Percentiles rank a stretch among this genome's conserved stretches.
Evolutionary conservation across 208 protist genomes (phyloP).

Genomic region (Wallacemonas sp.): DNA sequence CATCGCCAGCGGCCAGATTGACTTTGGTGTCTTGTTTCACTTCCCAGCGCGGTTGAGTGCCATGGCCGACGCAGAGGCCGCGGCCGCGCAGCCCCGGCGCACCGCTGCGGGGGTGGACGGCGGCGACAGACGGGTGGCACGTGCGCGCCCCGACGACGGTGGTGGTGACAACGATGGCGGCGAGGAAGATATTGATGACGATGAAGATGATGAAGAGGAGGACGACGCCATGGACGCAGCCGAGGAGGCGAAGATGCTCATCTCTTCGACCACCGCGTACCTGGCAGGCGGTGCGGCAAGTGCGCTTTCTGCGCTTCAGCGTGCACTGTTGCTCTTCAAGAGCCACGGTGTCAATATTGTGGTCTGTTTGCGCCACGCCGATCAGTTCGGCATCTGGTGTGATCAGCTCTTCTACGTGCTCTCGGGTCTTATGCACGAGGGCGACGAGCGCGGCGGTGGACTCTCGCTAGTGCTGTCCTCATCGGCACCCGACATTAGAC

Average conservation of each 20-base stretch:
- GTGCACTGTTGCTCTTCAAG: conserved; percentile 66
- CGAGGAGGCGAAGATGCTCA: conserved; percentile 20
- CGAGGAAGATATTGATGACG: conserved; percentile 1
- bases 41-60: conserved; percentile 18
- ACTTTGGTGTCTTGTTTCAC: conserved; percentile 78
- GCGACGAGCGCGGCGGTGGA: conserved; percentile 49
- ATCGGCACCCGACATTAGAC: conserved; percentile 62
- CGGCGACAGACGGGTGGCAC: too few relatives aligned
- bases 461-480: conserved; percentile 71
- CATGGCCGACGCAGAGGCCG: conserved; percentile 1
- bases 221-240: neutral
- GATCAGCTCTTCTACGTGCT: conserved; percentile 85
- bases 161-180: conserved; percentile 4
- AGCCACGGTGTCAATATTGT: conserved; percentile 61
- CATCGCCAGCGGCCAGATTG: conserved; percentile 62
- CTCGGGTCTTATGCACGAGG: conserved; percentile 84
- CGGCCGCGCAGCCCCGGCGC: neutral
- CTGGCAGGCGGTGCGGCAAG: conserved; percentile 56
- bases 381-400: conserved; percentile 78
- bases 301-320: conserved; percentile 73
- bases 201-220: conserved; percentile 19
- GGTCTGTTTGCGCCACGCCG: conserved; percentile 68
- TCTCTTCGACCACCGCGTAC: conserved; percentile 60
- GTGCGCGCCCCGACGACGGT: too few relatives aligned
- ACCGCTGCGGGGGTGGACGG: neutral